Evolutionary conservation across 2,329 filamentous ascomycete genomes (phyloP).

Genomic region (Pleurostoma richardsiae): DNA sequence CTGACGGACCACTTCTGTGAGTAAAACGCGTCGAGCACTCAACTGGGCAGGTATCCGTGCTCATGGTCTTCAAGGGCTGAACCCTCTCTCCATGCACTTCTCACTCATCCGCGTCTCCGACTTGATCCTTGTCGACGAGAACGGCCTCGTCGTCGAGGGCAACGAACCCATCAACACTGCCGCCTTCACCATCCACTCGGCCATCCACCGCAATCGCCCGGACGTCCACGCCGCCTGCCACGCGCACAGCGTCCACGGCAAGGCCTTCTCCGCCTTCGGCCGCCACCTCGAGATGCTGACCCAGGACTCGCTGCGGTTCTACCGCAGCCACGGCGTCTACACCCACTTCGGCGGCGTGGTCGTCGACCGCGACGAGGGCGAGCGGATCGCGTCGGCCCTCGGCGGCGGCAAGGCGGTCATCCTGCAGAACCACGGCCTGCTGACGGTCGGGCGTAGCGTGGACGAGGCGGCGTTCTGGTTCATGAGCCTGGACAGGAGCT

Average conservation of each 20-base stretch:
- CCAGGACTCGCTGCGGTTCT: slow-evolving; percentile 60
- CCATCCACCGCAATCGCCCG: slow-evolving; percentile 59
- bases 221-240: slow-evolving; percentile 66
- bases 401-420: slow-evolving; percentile 58
- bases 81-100: slow-evolving; percentile 63
- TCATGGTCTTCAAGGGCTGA: slow-evolving; percentile 37
- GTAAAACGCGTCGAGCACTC: neutral
- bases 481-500: slow-evolving; percentile 61
- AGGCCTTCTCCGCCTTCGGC: slow-evolving; percentile 63
- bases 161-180: slow-evolving; percentile 63
- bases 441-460: slow-evolving; percentile 65
- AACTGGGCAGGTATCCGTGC: slow-evolving; percentile 42
- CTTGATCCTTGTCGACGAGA: slow-evolving; percentile 60
- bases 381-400: slow-evolving; percentile 56
- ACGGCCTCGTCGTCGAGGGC: slow-evolving; percentile 59
- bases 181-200: slow-evolving; percentile 65
- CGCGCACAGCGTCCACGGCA: slow-evolving; percentile 58
- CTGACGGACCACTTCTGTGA: slow-evolving; percentile 14
- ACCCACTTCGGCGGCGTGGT: slow-evolving; percentile 45
- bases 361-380: slow-evolving; percentile 58
- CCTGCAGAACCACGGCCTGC: slow-evolving; percentile 64
- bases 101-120: slow-evolving; percentile 60
- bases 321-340: slow-evolving; percentile 62
- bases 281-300: slow-evolving; percentile 63
- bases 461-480: slow-evolving; percentile 71